These are phyloP conservation scores for Odontarrhena argentea DNA, from an alignment of 345 rosid genomes.

Conservation along the genomic window DNA sequence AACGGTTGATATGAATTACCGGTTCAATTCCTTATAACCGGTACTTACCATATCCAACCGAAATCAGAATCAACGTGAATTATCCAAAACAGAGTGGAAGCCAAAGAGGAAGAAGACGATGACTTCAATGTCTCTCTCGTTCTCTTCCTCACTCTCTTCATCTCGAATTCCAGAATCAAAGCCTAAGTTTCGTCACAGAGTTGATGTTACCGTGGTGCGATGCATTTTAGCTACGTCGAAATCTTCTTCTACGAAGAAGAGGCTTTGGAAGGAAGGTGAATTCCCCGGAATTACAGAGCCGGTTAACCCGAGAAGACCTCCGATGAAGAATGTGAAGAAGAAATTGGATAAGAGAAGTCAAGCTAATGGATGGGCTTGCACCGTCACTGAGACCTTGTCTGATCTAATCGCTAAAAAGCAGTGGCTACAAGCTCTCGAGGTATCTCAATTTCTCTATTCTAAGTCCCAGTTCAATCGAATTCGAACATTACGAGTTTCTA, in stretches of 20 bases:
- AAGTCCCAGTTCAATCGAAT: neutral
- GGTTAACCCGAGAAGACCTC: slow-evolving; percentile 46
- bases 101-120: slow-evolving; percentile 33
- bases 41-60: slow-evolving; percentile 29
- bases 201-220: slow-evolving; percentile 14
- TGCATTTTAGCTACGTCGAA: slow-evolving; percentile 46
- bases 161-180: slow-evolving; percentile 45
- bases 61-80: slow-evolving; percentile 11
- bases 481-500: neutral
- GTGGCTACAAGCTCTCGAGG: slow-evolving; percentile 85
- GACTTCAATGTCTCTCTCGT: slow-evolving; percentile 56
- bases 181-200: slow-evolving; percentile 13
- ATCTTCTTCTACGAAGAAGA: slow-evolving; percentile 49
- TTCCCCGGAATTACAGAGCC: slow-evolving; percentile 66
- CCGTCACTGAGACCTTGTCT: slow-evolving; percentile 81
- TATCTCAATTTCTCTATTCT: slow-evolving; percentile 20
- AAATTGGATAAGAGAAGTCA: slow-evolving; percentile 61
- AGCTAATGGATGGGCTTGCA: slow-evolving; percentile 76
- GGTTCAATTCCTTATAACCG: slow-evolving; percentile 15
- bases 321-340: slow-evolving; percentile 74
- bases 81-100: slow-evolving; percentile 31
- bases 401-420: slow-evolving; percentile 74
- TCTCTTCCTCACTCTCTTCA: slow-evolving; percentile 55
- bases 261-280: slow-evolving; percentile 78
- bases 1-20: neutral